Evolutionary conservation across 495 filamentous ascomycete genomes (phyloP).

Genomic region (Collariella sp.): DNA sequence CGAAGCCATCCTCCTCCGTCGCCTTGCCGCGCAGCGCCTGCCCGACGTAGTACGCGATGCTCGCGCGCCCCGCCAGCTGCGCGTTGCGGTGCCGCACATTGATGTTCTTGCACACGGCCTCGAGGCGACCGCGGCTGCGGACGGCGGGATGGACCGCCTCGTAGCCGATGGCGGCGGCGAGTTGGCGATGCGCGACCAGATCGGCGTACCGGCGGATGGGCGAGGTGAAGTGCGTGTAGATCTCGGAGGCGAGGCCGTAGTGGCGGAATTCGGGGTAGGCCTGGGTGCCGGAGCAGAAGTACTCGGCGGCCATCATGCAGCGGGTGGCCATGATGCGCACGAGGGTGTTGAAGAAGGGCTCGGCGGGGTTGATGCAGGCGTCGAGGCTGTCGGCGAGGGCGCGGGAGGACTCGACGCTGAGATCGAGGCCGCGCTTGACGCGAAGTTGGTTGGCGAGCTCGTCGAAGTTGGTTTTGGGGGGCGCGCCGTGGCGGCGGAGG

Average conservation of each 20-base stretch:
- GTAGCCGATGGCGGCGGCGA: conserved; percentile 90
- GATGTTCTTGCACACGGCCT: conserved; percentile 94
- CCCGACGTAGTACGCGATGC: conserved; percentile 93
- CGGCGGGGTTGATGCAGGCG: conserved; percentile 64
- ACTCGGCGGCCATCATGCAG: conserved; percentile 98
- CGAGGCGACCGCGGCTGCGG: conserved; percentile 69
- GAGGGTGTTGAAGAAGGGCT: conserved; percentile 97
- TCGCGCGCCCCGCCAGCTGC: conserved; percentile 85
- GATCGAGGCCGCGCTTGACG: conserved; percentile 68
- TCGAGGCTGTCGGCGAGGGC: conserved; percentile 88
- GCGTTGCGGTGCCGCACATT: conserved; percentile 95
- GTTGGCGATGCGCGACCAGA: conserved; percentile 84
- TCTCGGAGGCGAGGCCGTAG: conserved; percentile 89
- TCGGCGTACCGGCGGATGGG: conserved; percentile 96
- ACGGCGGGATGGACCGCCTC: conserved; percentile 71
- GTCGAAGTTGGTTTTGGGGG: conserved; percentile 93
- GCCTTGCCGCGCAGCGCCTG: conserved; percentile 84
- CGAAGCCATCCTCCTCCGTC: conserved; percentile 79
- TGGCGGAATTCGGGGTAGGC: conserved; percentile 90
- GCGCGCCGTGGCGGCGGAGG: conserved; percentile 81
- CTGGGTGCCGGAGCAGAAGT: conserved; percentile 90
- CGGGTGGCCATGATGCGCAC: conserved; percentile 93
- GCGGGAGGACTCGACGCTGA: conserved; percentile 75
- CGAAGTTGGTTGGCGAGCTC: conserved; percentile 81
- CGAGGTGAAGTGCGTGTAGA: conserved; percentile 98